These are phyloP conservation scores for Helianthus annuus DNA, from an alignment of 129 eudicot species.

Conservation along the genomic window HanXRQr2.0-SUNRISE NC_035445.2:6602569-6603068, in stretches of 20 bases:
- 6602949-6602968: constrained; percentile 37
- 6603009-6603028: constrained; percentile 25
- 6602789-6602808: background rate
- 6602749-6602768: no score
- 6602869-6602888: constrained; percentile 29
- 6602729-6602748: no score
- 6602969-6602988: constrained; percentile 38
- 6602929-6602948: constrained; percentile 38
- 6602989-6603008: constrained; percentile 27
- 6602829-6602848: background rate
- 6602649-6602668: no score
- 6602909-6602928: constrained; percentile 23
- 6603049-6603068: constrained; percentile 22
- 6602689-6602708: no score
- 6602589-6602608: no score
- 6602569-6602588: no score
- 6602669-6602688: no score
- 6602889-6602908: constrained; percentile 23
- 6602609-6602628: no score
- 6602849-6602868: constrained; percentile 11
- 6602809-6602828: background rate
- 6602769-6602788: no score
- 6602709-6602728: no score
- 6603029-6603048: constrained; percentile 19
- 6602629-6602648: no score